Conservation (phyloP, 305 asterid genomes). For the Solanum hybrid region DNA sequence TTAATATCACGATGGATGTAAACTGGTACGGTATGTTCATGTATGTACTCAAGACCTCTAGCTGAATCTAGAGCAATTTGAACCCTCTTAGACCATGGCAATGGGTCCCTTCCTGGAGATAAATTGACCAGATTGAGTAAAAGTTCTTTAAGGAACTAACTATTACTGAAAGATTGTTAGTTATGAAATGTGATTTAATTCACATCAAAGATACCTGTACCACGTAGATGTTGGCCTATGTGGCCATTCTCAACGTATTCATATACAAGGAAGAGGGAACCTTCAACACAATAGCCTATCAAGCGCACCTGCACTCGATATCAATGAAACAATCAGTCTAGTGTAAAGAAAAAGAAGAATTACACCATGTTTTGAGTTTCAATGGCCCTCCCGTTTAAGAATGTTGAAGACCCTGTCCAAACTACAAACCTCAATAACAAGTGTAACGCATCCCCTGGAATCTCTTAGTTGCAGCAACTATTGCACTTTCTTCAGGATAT, state of each 20-base stretch:
- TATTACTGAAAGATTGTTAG: background rate
- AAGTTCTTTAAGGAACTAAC: background rate
- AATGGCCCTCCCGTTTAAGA: background rate
- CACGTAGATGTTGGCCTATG: slow-evolving; percentile 82
- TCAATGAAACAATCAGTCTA: slow-evolving; percentile 6
- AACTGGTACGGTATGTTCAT: slow-evolving; percentile 89
- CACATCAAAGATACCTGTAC: slow-evolving; percentile 41
- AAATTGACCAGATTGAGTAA: background rate
- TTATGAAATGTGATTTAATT: background rate
- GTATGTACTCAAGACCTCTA: slow-evolving; percentile 93
- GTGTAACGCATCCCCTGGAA: background rate
- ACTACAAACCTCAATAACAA: background rate
- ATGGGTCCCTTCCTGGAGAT: slow-evolving; percentile 58
- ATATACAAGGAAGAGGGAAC: slow-evolving; percentile 91
- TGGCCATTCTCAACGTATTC: slow-evolving; percentile 86
- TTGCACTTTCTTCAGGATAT: background rate
- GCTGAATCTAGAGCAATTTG: slow-evolving; percentile 96
- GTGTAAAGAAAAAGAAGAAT: background rate
- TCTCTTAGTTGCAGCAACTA: background rate
- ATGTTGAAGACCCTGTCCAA: background rate
- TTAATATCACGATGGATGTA: slow-evolving; percentile 94
- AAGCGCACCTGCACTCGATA: slow-evolving; percentile 66
- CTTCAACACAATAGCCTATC: slow-evolving; percentile 91
- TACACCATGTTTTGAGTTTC: background rate
- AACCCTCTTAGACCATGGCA: slow-evolving; percentile 77